Evolutionary conservation across 352 stramenopile species (phyloP).

Genomic region (Phytophthora quininea): DNA sequence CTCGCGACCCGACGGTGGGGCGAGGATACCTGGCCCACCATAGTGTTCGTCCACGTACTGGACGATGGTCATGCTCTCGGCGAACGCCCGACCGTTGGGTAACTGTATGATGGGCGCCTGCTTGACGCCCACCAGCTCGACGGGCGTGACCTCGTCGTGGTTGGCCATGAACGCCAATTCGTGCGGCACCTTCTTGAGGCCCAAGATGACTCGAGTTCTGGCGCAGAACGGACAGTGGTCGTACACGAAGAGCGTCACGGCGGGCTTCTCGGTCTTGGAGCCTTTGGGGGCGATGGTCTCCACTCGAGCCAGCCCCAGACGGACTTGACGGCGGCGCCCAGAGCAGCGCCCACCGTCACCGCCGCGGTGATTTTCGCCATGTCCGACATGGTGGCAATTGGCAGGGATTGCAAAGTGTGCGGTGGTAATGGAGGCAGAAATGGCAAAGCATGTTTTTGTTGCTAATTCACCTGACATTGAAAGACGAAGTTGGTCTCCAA

Average conservation of each 20-base stretch:
- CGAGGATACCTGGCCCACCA: conserved; percentile 31
- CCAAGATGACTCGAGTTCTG: conserved; percentile 57
- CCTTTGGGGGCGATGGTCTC: conserved; percentile 13
- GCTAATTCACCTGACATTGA: no score
- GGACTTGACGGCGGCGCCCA: conserved; percentile 45
- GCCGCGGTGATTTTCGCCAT: conserved; percentile 52
- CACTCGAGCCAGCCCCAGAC: conserved; percentile 27
- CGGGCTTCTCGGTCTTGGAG: conserved; percentile 15
- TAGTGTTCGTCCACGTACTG: conserved; percentile 62
- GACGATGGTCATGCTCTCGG: conserved; percentile 70
- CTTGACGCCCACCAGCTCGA: conserved; percentile 52
- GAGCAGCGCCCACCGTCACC: conserved; percentile 49
- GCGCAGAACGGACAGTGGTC: conserved; percentile 66
- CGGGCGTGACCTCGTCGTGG: conserved; percentile 61
- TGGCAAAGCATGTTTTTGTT: no score
- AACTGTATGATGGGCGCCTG: conserved; percentile 57
- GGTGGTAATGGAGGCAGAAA: no score
- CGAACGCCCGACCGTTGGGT: conserved; percentile 46
- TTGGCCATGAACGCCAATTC: conserved; percentile 54
- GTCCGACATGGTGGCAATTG: conserved; percentile 39
- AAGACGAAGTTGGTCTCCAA: no score
- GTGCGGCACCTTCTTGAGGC: conserved; percentile 51
- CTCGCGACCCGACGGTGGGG: conserved; percentile 33
- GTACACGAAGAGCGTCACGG: conserved; percentile 55
- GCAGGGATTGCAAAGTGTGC: background rate